Evolutionary conservation across 2,329 filamentous ascomycete genomes (phyloP), one percentile per base, ranked within the genome.

Genomic region (Keithomyces neogunnii): DNA sequence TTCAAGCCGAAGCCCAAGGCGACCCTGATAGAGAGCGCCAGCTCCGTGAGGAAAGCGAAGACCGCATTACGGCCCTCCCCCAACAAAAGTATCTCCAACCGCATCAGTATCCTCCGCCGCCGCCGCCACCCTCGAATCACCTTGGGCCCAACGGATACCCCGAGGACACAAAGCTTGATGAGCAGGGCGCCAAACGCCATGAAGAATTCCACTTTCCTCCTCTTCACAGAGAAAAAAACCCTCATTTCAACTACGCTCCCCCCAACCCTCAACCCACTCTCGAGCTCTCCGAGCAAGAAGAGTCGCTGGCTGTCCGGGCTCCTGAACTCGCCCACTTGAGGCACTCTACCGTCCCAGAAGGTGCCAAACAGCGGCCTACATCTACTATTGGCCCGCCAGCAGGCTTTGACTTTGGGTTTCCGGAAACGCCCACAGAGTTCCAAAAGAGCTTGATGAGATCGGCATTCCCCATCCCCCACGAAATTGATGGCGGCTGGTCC

Each of bases 361-460:
- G 58, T 38, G 55, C 59, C 44, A 58, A 62, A 43, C 61, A 67
- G 10, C 69, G 78, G 11, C 77, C 78, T 1, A 79, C 74, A 1
- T 80, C 76, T 45, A 80, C 77, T 2, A 79, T 81, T 53, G 79
- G 78, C 9, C 78, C 79, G 11, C 78, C 79, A 1, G 77, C 76
- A 0, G 80, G 78, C n/a, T 87, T 88, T 61, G 84, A 88, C 60
- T 88, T 88, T 63, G 89, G 89, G 19, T 95, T 95, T 68, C 86
- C 88, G 1, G 81, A 82, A 54, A 91, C 89, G 30, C 89, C 90
- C 6, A 91, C 88, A 1, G 85, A 91, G 60, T 89, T 95, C 68
- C 89, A 95, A 63, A 92, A 91, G 75, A 89, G 82, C 59, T 73
- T 95, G 47, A 92, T 95, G 83, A 86, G 89, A 13, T 96, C 93